Evolutionary conservation across 371 early-diverging fungal species (phyloP), one percentile per base, ranked within the genome.

Genomic region (Mucor mucedo): DNA sequence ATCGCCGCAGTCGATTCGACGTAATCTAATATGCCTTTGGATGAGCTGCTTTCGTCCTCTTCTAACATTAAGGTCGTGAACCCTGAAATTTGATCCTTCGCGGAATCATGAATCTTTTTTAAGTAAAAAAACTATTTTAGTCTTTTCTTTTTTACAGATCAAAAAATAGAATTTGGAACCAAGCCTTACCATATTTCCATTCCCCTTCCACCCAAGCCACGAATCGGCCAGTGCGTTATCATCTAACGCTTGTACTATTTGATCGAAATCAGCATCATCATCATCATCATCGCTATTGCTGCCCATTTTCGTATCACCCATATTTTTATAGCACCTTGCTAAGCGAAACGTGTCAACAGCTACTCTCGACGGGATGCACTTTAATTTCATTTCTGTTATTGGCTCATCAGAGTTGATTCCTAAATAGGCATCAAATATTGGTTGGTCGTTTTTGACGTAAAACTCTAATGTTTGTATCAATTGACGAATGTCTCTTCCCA

Each of bases 401-500:
- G 47, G 9, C 21, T 52, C 54, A 44, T 58, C 32, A 2, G 35
- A 38, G 35, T 45, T n/a, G 39, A 69, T 54, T 4, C 63, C 62
- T 9, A 69, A 21, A 38, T 69, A 65, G 2, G 53, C 41, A 30
- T 45, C 60, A 63, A 72, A 69, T 29, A 50, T 30, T 11, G 50
- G 30, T 27, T 62, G 55, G 11, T 48, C 53, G 14, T 62, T 33
- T 16, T 55, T 58, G 27, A 42, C 54, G 53, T 48, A 73, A 0
- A 73, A 30, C 53, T 78, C 70, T 9, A 78, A 39, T 7, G 75
- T 77, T 21, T 65, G 62, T 16, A 81, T 48, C 10, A 78, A 39
- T 38, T 73, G 73, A 30, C 82, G 69, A 13, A 78, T 49, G 42
- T 81, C 79, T 16, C 63, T 29, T 2, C 79, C 77, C 4, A 77